Evolutionary conservation across 805 yeast species (phyloP).

Genomic region (Wickerhamiella azyma): DNA sequence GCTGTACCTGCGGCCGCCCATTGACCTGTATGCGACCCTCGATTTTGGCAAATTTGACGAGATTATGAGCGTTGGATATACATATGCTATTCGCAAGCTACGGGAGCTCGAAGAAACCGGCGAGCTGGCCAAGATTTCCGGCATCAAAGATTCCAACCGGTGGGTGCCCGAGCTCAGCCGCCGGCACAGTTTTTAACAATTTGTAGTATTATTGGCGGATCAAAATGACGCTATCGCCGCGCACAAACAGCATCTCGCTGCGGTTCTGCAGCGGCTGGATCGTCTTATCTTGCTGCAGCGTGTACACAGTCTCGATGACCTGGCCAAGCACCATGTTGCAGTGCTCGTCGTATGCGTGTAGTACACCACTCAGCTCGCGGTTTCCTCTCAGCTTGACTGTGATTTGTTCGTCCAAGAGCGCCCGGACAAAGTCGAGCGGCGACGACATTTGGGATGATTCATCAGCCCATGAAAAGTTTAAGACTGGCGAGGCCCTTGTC

Average conservation of each 20-base stretch:
- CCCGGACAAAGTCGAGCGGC: slow-evolving; percentile 82
- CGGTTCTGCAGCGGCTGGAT: slow-evolving; percentile 36
- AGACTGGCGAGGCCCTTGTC: background rate
- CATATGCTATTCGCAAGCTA: slow-evolving; percentile 51
- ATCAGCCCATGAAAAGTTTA: slow-evolving; percentile 1
- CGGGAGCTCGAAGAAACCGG: slow-evolving; percentile 31
- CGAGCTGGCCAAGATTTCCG: slow-evolving; percentile 2
- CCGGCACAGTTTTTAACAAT: slow-evolving; percentile 9
- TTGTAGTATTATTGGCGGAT: slow-evolving; percentile 50
- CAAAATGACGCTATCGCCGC: slow-evolving; percentile 95
- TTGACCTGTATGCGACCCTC: slow-evolving; percentile 78
- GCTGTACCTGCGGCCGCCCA: slow-evolving; percentile 81
- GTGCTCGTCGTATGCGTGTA: slow-evolving; percentile 93
- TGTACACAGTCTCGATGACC: slow-evolving; percentile 70
- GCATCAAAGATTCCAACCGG: background rate
- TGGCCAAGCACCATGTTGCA: slow-evolving; percentile 93
- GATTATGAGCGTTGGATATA: slow-evolving; percentile 66
- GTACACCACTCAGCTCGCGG: slow-evolving; percentile 76
- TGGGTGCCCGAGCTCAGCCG: slow-evolving; percentile 8
- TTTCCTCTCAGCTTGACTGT: slow-evolving; percentile 87
- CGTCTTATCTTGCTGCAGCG: slow-evolving; percentile 35
- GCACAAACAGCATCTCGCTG: slow-evolving; percentile 81
- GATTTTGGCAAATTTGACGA: slow-evolving; percentile 90
- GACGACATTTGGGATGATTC: slow-evolving; percentile 31
- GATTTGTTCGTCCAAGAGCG: slow-evolving; percentile 75